Evolutionary conservation across 78 protist genomes (phyloP).

Genomic region (slime mould (Dictyostelium discoideum)): dicty_2.7 NC_007088.5:6403501-6404000

Average conservation of each 20-base stretch:
- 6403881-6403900: not conserved
- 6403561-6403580: not conserved
- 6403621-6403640: not conserved
- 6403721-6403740: not conserved
- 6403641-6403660: not conserved
- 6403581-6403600: not conserved
- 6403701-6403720: not conserved
- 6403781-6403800: not conserved
- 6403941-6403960: conserved; percentile 37
- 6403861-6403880: not conserved
- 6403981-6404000: conserved; percentile 14
- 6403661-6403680: not conserved
- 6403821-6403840: not conserved
- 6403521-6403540: not conserved
- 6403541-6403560: not conserved
- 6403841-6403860: conserved; percentile 2
- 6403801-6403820: not conserved
- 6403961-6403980: conserved; percentile 54
- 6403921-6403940: not conserved
- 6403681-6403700: not conserved
- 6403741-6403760: too few species aligned
- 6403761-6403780: not conserved
- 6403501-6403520: not conserved
- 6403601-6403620: not conserved
- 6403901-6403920: conserved; percentile 40